phyloP scores from a whole-genome alignment of 768 basidiomycete genomes.

The Pleurotus pulmonarius region DNA sequence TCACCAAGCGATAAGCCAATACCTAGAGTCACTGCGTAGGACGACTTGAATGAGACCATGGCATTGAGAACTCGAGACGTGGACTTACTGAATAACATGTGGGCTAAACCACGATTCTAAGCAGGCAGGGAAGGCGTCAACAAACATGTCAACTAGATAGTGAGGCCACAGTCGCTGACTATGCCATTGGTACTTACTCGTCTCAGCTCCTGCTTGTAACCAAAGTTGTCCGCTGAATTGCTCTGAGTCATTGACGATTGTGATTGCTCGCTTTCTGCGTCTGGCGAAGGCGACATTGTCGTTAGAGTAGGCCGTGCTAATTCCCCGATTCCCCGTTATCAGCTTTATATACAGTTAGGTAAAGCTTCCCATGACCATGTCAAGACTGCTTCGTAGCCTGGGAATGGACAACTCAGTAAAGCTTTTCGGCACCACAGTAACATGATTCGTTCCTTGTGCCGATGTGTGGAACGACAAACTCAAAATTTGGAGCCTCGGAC shows the following conservation, averaged over 20 bases:
- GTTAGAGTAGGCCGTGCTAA: too few species aligned
- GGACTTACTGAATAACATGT: conserved; percentile 51
- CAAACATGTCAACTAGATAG: neutral
- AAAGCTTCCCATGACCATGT: too few species aligned
- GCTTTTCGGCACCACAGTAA: too few species aligned
- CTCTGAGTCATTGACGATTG: neutral
- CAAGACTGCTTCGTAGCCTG: too few species aligned
- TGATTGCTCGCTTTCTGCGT: neutral
- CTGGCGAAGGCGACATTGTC: neutral
- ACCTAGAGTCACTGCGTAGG: conserved; percentile 45
- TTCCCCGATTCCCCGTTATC: too few species aligned
- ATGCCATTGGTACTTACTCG: conserved; percentile 29
- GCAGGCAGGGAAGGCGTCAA: neutral
- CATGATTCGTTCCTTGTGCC: too few species aligned
- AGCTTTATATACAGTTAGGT: too few species aligned
- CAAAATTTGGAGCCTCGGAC: too few species aligned
- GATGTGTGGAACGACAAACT: too few species aligned
- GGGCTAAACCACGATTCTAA: conserved; percentile 47
- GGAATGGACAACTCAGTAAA: too few species aligned
- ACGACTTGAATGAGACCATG: too few species aligned
- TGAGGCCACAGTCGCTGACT: neutral
- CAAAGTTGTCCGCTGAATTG: conserved; percentile 35
- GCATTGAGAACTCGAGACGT: neutral
- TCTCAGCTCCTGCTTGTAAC: conserved; percentile 53
- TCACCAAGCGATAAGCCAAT: conserved; percentile 7